Percentiles rank a stretch among this genome's conserved stretches.
Evolutionary conservation across 805 yeast species (phyloP).

Genomic region (Kregervanrija pseudodelftensis): DNA sequence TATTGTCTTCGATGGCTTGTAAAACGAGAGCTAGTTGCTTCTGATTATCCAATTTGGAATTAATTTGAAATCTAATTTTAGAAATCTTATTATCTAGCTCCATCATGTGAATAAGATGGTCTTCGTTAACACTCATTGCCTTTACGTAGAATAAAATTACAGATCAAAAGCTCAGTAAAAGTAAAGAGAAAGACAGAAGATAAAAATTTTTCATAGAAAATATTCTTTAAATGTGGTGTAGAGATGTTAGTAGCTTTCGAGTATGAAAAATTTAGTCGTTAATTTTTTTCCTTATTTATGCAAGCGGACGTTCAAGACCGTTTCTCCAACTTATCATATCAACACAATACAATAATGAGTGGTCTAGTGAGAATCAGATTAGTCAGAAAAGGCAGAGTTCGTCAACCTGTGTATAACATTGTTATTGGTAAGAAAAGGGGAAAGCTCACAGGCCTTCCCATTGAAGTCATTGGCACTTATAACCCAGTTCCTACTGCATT

Average conservation of each 20-base stretch:
- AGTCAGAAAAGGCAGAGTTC: slow-evolving; percentile 87
- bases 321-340: no score
- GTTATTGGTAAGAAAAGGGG: slow-evolving; percentile 72
- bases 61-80: slow-evolving; percentile 62
- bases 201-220: neutral
- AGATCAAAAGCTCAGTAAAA: neutral
- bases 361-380: slow-evolving; percentile 82
- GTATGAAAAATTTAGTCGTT: no score
- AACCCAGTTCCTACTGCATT: slow-evolving; percentile 74
- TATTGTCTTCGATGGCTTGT: slow-evolving; percentile 84
- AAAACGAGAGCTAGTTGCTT: slow-evolving; percentile 77
- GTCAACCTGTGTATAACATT: slow-evolving; percentile 84
- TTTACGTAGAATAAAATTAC: neutral
- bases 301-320: no score
- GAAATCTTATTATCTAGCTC: slow-evolving; percentile 58
- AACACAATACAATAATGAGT: slow-evolving; percentile 31
- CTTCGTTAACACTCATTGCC: slow-evolving; percentile 7
- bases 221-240: no score
- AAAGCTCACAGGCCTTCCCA: slow-evolving; percentile 85
- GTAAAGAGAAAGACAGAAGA: neutral
- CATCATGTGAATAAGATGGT: slow-evolving; percentile 19
- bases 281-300: no score
- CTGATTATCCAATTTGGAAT: slow-evolving; percentile 81
- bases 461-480: slow-evolving; percentile 93
- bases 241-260: no score